Evolutionary conservation across 2,329 filamentous ascomycete genomes (phyloP), one percentile per base, ranked within the genome.

Genomic region (Monilinia polystroma): DNA sequence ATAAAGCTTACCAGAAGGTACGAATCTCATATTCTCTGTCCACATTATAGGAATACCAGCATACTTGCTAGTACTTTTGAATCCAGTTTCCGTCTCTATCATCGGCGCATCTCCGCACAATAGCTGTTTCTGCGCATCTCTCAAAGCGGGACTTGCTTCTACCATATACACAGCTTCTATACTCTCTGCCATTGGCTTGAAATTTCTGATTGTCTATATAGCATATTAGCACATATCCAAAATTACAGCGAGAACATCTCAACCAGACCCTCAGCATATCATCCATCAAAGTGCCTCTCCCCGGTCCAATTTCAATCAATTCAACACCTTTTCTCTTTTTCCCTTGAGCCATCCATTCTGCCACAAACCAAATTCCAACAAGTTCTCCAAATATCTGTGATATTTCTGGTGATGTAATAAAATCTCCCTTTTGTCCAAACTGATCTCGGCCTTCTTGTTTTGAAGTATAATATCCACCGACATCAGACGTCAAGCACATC

Each of bases 381-480:
- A 99, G 83, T 80, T 99, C 95, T 32, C 95, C 95, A 79, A 99
- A 99, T 16, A 98, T 85, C 77, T 98, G 95, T 0, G 93, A 97
- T 73, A 99, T 98, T 79, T 99, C 95, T 0, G 95, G 95, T 0
- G 93, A 97, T 0, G 95, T 99, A 63, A 98, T 90, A 76, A 99
- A 99, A 79, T 99, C 95, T 35, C 95, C 95, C 75, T 92, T 91
- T 66, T 86, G 82, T n/a, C 95, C 95, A 73, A 99, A 99, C 70
- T 94, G 93, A 75, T 97, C 93, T 57, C 88, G 85, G 26, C 85
- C 88, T 68, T 86, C 80, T 64, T 84, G 83, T 54, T 89, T 84
- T 32, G 87, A 86, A 0, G 93, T 98, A 79, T 99, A 99, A 81
- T 99, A 99, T 64, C 95, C 95, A 67, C 92, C 93, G 51, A 92